These are phyloP conservation scores for Capronia americana DNA, from an alignment of 2,329 filamentous ascomycete genomes.

Conservation along the genomic window DNA sequence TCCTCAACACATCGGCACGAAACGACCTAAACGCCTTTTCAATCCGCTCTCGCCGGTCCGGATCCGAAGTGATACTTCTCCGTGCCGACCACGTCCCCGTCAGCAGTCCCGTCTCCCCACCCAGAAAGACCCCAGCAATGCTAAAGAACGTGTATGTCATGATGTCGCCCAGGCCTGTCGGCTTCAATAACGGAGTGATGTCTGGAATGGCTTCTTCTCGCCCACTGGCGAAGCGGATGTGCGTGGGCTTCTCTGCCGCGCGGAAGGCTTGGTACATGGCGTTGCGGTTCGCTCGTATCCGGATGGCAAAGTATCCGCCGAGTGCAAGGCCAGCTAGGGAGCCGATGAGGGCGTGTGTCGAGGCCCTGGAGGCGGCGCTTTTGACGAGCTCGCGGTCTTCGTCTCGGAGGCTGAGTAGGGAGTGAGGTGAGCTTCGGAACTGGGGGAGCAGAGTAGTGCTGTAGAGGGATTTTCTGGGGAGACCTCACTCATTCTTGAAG, in stretches of 20 bases:
- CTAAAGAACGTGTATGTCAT: constrained; percentile 69
- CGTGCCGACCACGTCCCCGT: constrained; percentile 63
- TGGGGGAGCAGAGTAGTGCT: constrained; percentile 16
- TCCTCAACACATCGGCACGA: constrained; percentile 67
- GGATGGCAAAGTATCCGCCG: constrained; percentile 63
- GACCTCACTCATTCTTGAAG: constrained; percentile 59
- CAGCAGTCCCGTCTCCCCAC: constrained; percentile 67
- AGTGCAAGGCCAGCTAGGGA: constrained; percentile 66
- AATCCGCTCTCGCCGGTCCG: constrained; percentile 61
- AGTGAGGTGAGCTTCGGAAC: neutral
- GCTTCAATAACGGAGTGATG: constrained; percentile 63
- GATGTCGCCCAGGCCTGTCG: constrained; percentile 64
- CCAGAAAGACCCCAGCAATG: constrained; percentile 66
- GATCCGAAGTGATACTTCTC: constrained; percentile 60
- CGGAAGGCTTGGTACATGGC: constrained; percentile 68
- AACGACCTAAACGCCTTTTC: constrained; percentile 69
- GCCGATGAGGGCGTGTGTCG: constrained; percentile 63
- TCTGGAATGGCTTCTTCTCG: constrained; percentile 67
- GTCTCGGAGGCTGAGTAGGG: constrained; percentile 52
- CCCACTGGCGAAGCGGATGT: constrained; percentile 67
- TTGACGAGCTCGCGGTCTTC: constrained; percentile 65
- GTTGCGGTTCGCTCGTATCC: constrained; percentile 61
- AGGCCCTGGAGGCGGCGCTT: constrained; percentile 62
- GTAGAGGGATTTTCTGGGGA: neutral
- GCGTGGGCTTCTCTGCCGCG: constrained; percentile 65